Base-by-base conservation (phyloP, 108 stramenopile genomes). In the Phaeodactylum tricornutum region DNA sequence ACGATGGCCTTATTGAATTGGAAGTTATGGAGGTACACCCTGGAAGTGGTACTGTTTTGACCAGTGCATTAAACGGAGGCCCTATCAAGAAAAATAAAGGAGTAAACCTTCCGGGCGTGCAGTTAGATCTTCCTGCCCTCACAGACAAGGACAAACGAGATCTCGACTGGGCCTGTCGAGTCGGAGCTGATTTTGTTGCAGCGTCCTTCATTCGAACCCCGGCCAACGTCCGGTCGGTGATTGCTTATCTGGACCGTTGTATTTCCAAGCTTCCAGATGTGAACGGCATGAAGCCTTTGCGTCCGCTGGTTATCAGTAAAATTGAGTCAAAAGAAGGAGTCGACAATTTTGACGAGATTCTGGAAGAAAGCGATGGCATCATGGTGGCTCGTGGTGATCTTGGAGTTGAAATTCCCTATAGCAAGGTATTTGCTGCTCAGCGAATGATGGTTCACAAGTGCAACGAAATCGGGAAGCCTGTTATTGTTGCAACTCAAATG, bases 361-460 rank as follows among this genome's bases (percentile, higher is more conserved):
- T 75, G 53, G 24, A 58, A 43, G 43, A 16, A 5, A 65, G 55
- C 86, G 96, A 93, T 94, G 43, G 90, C 82, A 43, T 98, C 86
- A 98, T 98, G 97, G 95, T 98, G 25, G 97, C 97, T 32, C 84
- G 97, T 51, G 97, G 97, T 42, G 97, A 95, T 68, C 62, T 98
- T 60, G 96, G 96, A 28, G 94, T 97, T 93, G 93, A 93, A 66
- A 94, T 98, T 54, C 89, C 92, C 43, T 85, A 87, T 29, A 79
- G 95, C 54, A 93, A 92, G 71, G 93, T 93, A 14, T 91, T 87
- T 51, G 52, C 86, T n/a, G 53, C 53, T 3, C 87, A 85, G 56
- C 91, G 88, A 59, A 62, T 58, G 60, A 90, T 91, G 88, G 93
- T 96, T 56, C 78, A 84, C 44, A 83, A 87, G 61, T 79, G 84